These are phyloP conservation scores for Neonothopanus nambi DNA, from an alignment of 1,284 basidiomycete species.

Conservation along the genomic window DNA sequence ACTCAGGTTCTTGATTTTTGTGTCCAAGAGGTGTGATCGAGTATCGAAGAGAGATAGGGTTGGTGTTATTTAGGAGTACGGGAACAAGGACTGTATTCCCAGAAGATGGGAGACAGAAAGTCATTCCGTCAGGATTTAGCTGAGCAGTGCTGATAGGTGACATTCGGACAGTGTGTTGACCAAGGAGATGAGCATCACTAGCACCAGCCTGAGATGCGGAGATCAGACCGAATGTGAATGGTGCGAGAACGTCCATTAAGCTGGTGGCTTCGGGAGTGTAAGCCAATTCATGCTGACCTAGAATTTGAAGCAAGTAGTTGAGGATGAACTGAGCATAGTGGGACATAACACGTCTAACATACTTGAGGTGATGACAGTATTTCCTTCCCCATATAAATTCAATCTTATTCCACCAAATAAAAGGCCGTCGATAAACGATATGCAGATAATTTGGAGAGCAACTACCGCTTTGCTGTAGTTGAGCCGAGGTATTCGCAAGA, in stretches of 20 bases:
- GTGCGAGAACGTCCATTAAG: slow-evolving; percentile 45
- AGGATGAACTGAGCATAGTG: not conserved
- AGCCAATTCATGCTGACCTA: slow-evolving; percentile 38
- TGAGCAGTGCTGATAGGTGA: slow-evolving; percentile 88
- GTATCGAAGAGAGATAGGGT: slow-evolving; percentile 75
- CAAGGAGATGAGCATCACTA: slow-evolving; percentile 68
- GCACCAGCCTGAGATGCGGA: slow-evolving; percentile 33
- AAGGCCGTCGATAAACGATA: slow-evolving; percentile 66
- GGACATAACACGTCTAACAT: slow-evolving; percentile 12
- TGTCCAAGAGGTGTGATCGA: slow-evolving; percentile 72
- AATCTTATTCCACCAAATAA: slow-evolving; percentile 71
- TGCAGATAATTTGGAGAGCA: slow-evolving; percentile 53
- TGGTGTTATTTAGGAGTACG: slow-evolving; percentile 89
- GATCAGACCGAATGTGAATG: slow-evolving; percentile 50
- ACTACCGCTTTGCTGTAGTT: slow-evolving; percentile 66
- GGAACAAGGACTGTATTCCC: slow-evolving; percentile 67
- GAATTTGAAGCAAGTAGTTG: not conserved
- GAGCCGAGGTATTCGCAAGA: slow-evolving; percentile 77
- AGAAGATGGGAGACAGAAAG: slow-evolving; percentile 70
- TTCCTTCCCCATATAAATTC: slow-evolving; percentile 34
- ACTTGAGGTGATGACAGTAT: slow-evolving; percentile 30
- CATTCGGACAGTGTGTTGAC: slow-evolving; percentile 88
- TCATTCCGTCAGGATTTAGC: slow-evolving; percentile 68
- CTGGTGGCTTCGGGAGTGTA: slow-evolving; percentile 46
- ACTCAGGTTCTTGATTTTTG: slow-evolving; percentile 49